Base-by-base conservation (phyloP, 768 basidiomycete species). In the Auriscalpium vulgare region DNA sequence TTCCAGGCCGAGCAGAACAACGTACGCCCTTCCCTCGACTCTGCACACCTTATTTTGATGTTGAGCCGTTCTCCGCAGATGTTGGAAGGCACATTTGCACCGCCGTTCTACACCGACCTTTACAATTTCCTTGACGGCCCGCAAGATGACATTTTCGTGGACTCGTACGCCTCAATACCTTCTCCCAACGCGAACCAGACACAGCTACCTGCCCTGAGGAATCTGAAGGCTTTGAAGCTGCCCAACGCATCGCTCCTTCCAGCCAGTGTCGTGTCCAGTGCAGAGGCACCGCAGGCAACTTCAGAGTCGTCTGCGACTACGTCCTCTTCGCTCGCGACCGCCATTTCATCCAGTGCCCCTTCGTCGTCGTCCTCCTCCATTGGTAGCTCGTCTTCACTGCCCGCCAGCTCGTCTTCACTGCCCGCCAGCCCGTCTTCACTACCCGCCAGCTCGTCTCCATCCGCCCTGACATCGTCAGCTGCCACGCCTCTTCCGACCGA, bases 71-170 rank as follows among this genome's bases (percentile, higher is more conserved):
- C 36, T 34, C 29, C 29, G 23, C 60, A 82, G 80, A 81, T 84
- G 76, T 82, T 82, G 54, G 82, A 83, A 68, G 80, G 76, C 47
- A 63, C 74, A 0, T 77, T 71, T 61, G 69, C 80, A 14, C 82
- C 82, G 14, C 83, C 81, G 0, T 77, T 77, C 52, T 88, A 88
- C 68, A 82, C 76, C 62, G 76, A 78, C 51, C 68, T 79, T 8
- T 88, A 85, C 72, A 82, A 82, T 59, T 88, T 85, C 65, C 55
- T 59, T 16, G 80, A 89, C 60, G 86, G 87, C 4, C 70, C 85
- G 0, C 87, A 89, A 63, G 65, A 76, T 53, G 84, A 87, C 66
- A 84, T 86, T 57, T 86, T 88, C 64, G 69, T 72, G 44, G 75
- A 79, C 62, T 81, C 74, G 1, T 82, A 82, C 59, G 23, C 54